Base-by-base conservation (phyloP, 2,329 filamentous ascomycete species). In the Scedosporium aurantiacum region DNA sequence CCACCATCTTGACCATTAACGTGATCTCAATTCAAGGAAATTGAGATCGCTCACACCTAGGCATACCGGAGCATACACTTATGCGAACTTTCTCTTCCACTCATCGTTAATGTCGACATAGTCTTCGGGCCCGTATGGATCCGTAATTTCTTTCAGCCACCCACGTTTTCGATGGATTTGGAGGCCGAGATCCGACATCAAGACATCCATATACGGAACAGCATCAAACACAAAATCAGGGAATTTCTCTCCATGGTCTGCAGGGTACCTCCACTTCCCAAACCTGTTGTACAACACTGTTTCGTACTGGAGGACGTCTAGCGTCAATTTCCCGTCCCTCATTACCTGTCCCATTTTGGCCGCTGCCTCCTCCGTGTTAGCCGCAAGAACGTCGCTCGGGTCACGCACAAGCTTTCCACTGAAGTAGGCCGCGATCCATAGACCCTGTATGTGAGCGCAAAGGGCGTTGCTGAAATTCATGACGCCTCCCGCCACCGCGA, bases 141-240 rank as follows among this genome's bases (percentile, higher is more conserved):
- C 70, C 62, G 79, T 80, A 32, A 80, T 74, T 67, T 86, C 84
- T 1, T 73, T 73, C 59, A 78, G 67, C 67, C 72, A 75, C 0
- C 81, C 78, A 61, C 76, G 72, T 74, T 87, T 88, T 40, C 83
- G 74, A 65, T 80, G 76, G 14, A 74, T 74, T 18, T 78, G 73
- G 61, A 91, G 70, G 0, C 83, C 87, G 61, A 92, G 67, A 70
- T 93, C 89, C 4, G 74, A 73, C 63, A 89, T 69, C 68, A 93
- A 70, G 67, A 86, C 67, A 70, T 92, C 89, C 18, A 90, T 70
- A 63, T 91, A 94, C 3, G 88, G 88, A 60, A 93, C 70, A 0
- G 81, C 81, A 70, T 94, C 90, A 68, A 93, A 92, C 18, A 89
- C 85, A 65, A 91, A 86, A 69, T 90, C 88, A 0, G 86, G 86